A percentile compares a stretch with the other conserved stretches of the same genome.
phyloP scores from a whole-genome alignment of 169 alveolate species.

The Plasmodium malariae region DNA sequence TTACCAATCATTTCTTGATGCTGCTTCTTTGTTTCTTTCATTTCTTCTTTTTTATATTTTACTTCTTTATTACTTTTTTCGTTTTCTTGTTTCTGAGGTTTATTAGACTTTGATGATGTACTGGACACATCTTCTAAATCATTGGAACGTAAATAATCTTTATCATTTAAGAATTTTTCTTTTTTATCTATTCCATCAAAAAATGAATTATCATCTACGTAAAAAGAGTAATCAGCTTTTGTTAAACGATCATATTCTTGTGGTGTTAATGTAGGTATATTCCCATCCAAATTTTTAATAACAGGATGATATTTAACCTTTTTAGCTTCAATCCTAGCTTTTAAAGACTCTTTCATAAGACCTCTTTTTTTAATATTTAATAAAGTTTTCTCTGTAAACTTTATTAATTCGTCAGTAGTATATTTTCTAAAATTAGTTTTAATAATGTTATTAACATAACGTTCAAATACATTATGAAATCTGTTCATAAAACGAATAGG shows the following conservation, averaged over 20 bases:
- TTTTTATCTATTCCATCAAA: background rate
- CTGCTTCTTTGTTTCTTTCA: too few relatives aligned
- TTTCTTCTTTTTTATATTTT: too few relatives aligned
- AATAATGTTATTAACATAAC: conserved; percentile 1
- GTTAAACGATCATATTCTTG: too few relatives aligned
- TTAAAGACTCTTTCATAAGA: background rate
- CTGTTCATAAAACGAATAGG: conserved; percentile 25
- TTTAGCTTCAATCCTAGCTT: conserved; percentile 13
- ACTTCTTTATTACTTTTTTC: too few relatives aligned
- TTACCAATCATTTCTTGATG: too few relatives aligned
- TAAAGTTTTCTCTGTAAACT: background rate
- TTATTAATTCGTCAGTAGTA: conserved; percentile 18
- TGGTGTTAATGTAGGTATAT: conserved; percentile 32
- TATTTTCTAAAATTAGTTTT: conserved; percentile 10
- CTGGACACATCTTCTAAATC: too few relatives aligned
- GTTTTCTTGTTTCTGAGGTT: too few relatives aligned
- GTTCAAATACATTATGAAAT: conserved; percentile 10
- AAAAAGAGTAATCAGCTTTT: background rate
- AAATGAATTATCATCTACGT: background rate
- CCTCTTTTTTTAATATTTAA: conserved; percentile 16
- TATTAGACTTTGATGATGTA: too few relatives aligned
- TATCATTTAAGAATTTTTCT: conserved; percentile 2
- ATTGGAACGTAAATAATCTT: too few relatives aligned
- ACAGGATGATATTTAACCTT: background rate
- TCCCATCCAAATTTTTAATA: conserved; percentile 1